Evolutionary conservation across 768 basidiomycete genomes (phyloP), one percentile per base, ranked within the genome.

Genomic region (Leccinum broughii): DNA sequence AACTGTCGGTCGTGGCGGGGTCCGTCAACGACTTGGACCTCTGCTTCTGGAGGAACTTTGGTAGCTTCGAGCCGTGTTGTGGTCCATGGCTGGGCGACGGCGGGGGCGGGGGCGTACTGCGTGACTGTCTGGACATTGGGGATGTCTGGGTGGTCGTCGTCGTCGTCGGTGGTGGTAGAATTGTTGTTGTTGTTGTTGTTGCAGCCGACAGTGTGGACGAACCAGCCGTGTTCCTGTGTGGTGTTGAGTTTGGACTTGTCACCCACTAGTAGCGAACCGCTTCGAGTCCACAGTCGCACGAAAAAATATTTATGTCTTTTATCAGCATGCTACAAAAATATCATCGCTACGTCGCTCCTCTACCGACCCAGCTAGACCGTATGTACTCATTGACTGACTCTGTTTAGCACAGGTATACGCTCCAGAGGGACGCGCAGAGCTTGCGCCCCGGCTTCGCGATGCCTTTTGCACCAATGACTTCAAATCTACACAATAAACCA

Each of bases 41-140:
- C 67, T 83, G 80, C 62, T 87, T 89, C 68, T 88, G 85, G 9
- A 90, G 77, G 66, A 90, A 88, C 69, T 82, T 88, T 68, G 86
- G 79, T 5, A 90, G 75, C 71, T 87, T 89, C 37, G 85, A 83
- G 56, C 74, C 62, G 67, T 78, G 78, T 28, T 76, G 68, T 48
- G 75, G 44, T 20, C 44, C 44, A n/a, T n/a, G 70, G 41, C 74
- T 68, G 28, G 82, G 78, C 49, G 81, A 76, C 54, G 79, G 71
- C 55, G 82, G 73, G 28, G 77, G 70, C 46, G 77, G 73, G 14
- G 78, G 73, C 22, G 77, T 73, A 56, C 76, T 74, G 69, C 81
- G 81, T 49, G 79, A 63, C 62, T 78, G 76, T 68, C 80, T 80
- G 61, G 82, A 77, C 84, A 84, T 85, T 20, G 51, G 54, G 15